phyloP scores from a whole-genome alignment of 208 protist genomes.

The Trypanosoma brucei region DNA sequence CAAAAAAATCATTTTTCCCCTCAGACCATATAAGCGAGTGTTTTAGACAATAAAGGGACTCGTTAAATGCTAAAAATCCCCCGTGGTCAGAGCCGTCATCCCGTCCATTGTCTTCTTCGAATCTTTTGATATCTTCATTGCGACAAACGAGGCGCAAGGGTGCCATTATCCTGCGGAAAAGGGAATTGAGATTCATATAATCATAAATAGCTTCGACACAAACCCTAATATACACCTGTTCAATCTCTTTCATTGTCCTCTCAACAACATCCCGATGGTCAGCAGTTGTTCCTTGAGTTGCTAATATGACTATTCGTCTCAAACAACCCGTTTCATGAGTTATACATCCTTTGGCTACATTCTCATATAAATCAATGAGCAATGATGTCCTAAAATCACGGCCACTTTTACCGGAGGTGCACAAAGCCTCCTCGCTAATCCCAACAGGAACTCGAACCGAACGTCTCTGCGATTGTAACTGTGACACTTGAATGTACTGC shows the following conservation, averaged over 20 bases:
- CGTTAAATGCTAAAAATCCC: constrained; percentile 23
- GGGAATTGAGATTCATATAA: constrained; percentile 70
- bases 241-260: constrained; percentile 50
- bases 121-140: constrained; percentile 1
- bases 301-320: constrained; percentile 63
- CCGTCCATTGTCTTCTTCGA: background rate
- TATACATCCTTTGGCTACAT: constrained; percentile 49
- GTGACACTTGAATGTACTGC: background rate
- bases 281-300: constrained; percentile 38
- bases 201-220: constrained; percentile 64
- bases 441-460: constrained; percentile 54
- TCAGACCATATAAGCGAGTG: constrained; percentile 51
- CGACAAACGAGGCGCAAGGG: constrained; percentile 48
- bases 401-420: background rate
- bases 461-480: constrained; percentile 2
- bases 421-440: background rate
- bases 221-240: constrained; percentile 56
- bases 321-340: constrained; percentile 42
- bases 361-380: constrained; percentile 71
- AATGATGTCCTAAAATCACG: constrained; percentile 42
- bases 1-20: constrained; percentile 56
- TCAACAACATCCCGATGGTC: constrained; percentile 50
- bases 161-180: constrained; percentile 56
- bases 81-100: constrained; percentile 1
- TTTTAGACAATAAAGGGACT: constrained; percentile 27